Percentiles rank a stretch among this genome's conserved stretches.
phyloP scores from a whole-genome alignment of 352 stramenopile genomes.

The Elongisporangium undulatum region DNA sequence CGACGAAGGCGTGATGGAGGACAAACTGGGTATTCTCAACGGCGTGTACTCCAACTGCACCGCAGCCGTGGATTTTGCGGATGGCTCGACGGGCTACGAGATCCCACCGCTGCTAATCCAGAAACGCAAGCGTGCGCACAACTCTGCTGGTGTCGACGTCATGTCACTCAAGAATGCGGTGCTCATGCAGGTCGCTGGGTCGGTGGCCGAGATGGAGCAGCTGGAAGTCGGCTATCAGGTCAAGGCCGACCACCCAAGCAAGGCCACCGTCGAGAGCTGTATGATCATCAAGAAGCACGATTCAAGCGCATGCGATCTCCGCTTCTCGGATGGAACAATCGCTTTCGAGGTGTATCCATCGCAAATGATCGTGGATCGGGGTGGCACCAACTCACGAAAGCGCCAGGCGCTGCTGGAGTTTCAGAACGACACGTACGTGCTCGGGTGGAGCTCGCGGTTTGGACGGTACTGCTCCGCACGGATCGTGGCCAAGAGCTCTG shows the following conservation, averaged over 20 bases:
- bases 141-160: slow-evolving; percentile 48
- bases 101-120: slow-evolving; percentile 48
- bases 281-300: slow-evolving; percentile 63
- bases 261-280: slow-evolving; percentile 55
- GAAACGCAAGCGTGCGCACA: slow-evolving; percentile 37
- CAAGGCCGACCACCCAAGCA: slow-evolving; percentile 62
- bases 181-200: slow-evolving; percentile 45
- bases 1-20: slow-evolving; percentile 38
- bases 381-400: neutral
- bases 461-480: slow-evolving; percentile 61
- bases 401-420: neutral
- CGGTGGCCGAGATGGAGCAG: slow-evolving; percentile 9
- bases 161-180: slow-evolving; percentile 73
- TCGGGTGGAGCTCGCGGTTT: slow-evolving; percentile 75
- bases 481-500: slow-evolving; percentile 20
- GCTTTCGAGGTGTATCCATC: slow-evolving; percentile 72
- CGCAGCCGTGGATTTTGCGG: slow-evolving; percentile 67
- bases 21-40: slow-evolving; percentile 69
- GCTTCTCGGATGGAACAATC: slow-evolving; percentile 76
- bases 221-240: slow-evolving; percentile 73
- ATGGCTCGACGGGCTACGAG: slow-evolving; percentile 71
- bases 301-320: slow-evolving; percentile 59
- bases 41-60: slow-evolving; percentile 76
- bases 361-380: slow-evolving; percentile 65
- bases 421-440: slow-evolving; percentile 27